Evolutionary conservation across 1,139 yeast genomes (phyloP).

Genomic region (Tardiomyces depauwii): DNA sequence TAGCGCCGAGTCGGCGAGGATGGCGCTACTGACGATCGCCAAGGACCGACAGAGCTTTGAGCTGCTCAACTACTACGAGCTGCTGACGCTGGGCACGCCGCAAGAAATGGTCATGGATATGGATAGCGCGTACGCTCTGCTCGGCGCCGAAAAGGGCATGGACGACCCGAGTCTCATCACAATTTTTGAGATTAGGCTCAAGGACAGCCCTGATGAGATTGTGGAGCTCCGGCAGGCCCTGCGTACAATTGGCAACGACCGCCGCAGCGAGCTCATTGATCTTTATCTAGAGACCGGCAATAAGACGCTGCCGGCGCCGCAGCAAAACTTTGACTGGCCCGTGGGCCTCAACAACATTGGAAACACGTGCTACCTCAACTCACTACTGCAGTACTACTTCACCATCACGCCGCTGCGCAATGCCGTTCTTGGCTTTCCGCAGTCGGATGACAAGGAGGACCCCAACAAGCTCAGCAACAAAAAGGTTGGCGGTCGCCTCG

Average conservation of each 20-base stretch:
- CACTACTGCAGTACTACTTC: slow-evolving; percentile 80
- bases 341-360: slow-evolving; percentile 91
- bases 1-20: slow-evolving; percentile 32
- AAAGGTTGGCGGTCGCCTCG: slow-evolving; percentile 72
- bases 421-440: slow-evolving; percentile 44
- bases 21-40: slow-evolving; percentile 51
- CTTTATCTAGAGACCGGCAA: slow-evolving; percentile 17
- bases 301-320: slow-evolving; percentile 3
- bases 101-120: slow-evolving; percentile 15
- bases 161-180: slow-evolving; percentile 14
- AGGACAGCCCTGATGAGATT: slow-evolving; percentile 21
- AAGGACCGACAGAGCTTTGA: slow-evolving; percentile 36
- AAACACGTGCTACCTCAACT: slow-evolving; percentile 87
- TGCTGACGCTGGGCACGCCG: slow-evolving; percentile 8
- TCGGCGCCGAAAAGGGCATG: slow-evolving; percentile 33
- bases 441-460: slow-evolving; percentile 19
- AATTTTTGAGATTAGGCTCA: slow-evolving; percentile 21
- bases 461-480: slow-evolving; percentile 26
- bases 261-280: slow-evolving; percentile 16
- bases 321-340: slow-evolving; percentile 49
- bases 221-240: slow-evolving; percentile 25
- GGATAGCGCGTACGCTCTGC: slow-evolving; percentile 45
- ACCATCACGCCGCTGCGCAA: slow-evolving; percentile 74
- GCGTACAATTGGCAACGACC: slow-evolving; percentile 21
- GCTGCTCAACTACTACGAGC: slow-evolving; percentile 23